phyloP scores from a whole-genome alignment of 169 alveolate genomes.

The Plasmodium coatneyi region DNA sequence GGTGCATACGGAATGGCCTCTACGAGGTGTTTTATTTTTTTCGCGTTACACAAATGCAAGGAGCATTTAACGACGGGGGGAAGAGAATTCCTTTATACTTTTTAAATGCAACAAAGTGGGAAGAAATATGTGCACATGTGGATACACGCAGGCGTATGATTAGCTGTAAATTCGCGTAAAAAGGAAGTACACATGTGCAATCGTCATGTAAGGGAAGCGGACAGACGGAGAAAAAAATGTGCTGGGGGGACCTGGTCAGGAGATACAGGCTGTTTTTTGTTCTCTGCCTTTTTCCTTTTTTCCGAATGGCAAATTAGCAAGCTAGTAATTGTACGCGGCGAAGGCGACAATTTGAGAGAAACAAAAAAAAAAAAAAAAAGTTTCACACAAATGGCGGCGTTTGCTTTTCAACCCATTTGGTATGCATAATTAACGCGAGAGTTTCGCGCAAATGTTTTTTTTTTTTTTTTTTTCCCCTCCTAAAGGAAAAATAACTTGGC shows the following conservation, averaged over 20 bases:
- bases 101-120: not conserved
- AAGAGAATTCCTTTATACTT: not conserved
- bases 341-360: not conserved
- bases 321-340: not conserved
- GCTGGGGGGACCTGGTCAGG: not conserved
- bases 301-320: not conserved
- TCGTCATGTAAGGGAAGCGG: not conserved
- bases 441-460: not conserved
- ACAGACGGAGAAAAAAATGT: not conserved
- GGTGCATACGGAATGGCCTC: not conserved
- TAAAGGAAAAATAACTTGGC: not conserved
- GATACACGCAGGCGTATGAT: not conserved
- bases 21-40: not conserved
- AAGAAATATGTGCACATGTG: not conserved
- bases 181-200: not conserved
- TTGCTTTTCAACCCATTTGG: not conserved
- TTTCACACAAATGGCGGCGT: not conserved
- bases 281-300: too few species aligned
- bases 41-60: not conserved
- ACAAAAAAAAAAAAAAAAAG: too few species aligned
- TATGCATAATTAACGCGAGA: not conserved
- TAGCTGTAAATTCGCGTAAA: not conserved
- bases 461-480: not conserved
- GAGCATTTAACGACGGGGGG: not conserved
- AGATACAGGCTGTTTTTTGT: not conserved